Percentiles rank a stretch among this genome's conserved stretches.
These are phyloP conservation scores for Hyaloperonospora brassicae DNA, from an alignment of 352 stramenopile genomes.

Conservation along the genomic window DNA sequence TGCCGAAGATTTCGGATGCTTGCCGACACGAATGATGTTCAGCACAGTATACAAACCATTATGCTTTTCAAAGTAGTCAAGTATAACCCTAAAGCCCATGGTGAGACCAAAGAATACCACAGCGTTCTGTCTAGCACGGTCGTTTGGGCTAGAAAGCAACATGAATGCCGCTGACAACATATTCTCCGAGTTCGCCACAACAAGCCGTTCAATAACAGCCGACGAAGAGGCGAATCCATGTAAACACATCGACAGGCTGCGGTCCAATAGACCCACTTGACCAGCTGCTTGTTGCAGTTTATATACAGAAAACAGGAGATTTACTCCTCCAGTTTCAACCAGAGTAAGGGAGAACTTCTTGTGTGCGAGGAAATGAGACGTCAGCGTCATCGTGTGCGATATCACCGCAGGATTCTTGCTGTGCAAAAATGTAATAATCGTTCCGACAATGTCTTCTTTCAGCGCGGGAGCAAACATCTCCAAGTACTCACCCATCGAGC, in stretches of 20 bases:
- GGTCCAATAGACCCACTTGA: slow-evolving; percentile 56
- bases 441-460: slow-evolving; percentile 79
- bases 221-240: slow-evolving; percentile 76
- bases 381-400: slow-evolving; percentile 76
- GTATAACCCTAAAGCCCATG: slow-evolving; percentile 66
- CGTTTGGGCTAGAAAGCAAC: slow-evolving; percentile 66
- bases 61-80: slow-evolving; percentile 80
- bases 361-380: slow-evolving; percentile 80
- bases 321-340: slow-evolving; percentile 64
- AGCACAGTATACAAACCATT: slow-evolving; percentile 79
- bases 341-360: slow-evolving; percentile 80
- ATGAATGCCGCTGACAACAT: slow-evolving; percentile 56
- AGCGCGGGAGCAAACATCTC: slow-evolving; percentile 75
- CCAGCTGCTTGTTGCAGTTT: slow-evolving; percentile 48
- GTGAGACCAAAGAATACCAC: slow-evolving; percentile 82
- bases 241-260: slow-evolving; percentile 79
- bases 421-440: slow-evolving; percentile 77
- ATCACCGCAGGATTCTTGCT: slow-evolving; percentile 75
- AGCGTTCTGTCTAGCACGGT: slow-evolving; percentile 70
- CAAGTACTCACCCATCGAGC: slow-evolving; percentile 77
- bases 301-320: slow-evolving; percentile 57
- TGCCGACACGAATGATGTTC: slow-evolving; percentile 79
- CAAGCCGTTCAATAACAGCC: slow-evolving; percentile 67
- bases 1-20: slow-evolving; percentile 61
- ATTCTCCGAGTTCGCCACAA: slow-evolving; percentile 44